Conservation (phyloP, 768 basidiomycete genomes). For the Leccinum variicolor region DNA sequence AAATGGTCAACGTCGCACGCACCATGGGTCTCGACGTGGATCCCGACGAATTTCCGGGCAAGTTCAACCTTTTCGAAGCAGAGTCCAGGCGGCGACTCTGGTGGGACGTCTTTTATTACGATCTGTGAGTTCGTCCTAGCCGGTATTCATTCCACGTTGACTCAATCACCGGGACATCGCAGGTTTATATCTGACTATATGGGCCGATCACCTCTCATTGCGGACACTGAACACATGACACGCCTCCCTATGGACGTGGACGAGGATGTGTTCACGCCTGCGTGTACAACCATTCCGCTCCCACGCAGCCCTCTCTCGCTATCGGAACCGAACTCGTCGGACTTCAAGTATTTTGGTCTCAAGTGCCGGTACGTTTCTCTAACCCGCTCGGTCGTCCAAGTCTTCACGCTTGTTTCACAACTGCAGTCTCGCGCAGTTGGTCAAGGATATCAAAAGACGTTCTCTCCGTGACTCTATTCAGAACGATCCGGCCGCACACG, state of each 20-base stretch:
- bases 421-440: conserved; percentile 55
- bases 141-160: not conserved
- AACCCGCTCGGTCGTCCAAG: not conserved
- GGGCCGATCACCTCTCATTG: conserved; percentile 59
- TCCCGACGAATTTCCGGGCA: conserved; percentile 49
- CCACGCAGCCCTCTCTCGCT: conserved; percentile 29
- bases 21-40: conserved; percentile 61
- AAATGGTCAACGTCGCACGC: conserved; percentile 65
- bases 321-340: conserved; percentile 29
- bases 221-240: conserved; percentile 52
- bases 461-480: conserved; percentile 39
- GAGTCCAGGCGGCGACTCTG: conserved; percentile 58
- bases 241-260: conserved; percentile 56
- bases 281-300: conserved; percentile 43
- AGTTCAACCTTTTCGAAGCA: conserved; percentile 47
- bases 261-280: conserved; percentile 48
- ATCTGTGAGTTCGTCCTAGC: conserved; percentile 52
- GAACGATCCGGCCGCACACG: conserved; percentile 25
- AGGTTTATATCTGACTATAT: conserved; percentile 72
- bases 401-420: conserved; percentile 3
- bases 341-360: conserved; percentile 48
- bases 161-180: conserved; percentile 14
- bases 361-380: conserved; percentile 52
- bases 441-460: conserved; percentile 58
- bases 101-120: conserved; percentile 81